Percentiles rank a stretch among this genome's conserved stretches.
Conservation (phyloP, 2,329 filamentous ascomycete genomes). For the Fusarium brevicatenulatum region DNA sequence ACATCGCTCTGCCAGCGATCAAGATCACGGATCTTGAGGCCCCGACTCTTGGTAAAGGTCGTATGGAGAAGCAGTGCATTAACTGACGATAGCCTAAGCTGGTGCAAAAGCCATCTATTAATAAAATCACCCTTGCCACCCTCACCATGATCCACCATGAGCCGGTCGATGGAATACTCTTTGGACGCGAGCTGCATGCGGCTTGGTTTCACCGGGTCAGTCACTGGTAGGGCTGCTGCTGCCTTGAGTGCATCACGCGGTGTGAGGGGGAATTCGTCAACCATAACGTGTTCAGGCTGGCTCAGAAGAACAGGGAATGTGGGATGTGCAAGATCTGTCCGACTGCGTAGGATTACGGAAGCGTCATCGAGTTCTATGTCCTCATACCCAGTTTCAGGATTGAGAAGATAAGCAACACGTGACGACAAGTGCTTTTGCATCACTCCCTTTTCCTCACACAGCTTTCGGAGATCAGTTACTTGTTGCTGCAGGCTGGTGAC, state of each 20-base stretch:
- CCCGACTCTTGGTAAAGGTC: conserved; percentile 43
- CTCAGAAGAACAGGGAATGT: conserved; percentile 59
- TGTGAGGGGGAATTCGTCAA: conserved; percentile 51
- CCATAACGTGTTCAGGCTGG: conserved; percentile 58
- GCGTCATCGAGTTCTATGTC: conserved; percentile 55
- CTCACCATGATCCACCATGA: conserved; percentile 51
- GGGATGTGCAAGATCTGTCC: conserved; percentile 50
- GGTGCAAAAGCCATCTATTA: conserved; percentile 63
- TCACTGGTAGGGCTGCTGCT: conserved; percentile 51
- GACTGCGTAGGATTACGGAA: conserved; percentile 35
- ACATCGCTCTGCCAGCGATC: conserved; percentile 53
- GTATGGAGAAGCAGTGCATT: conserved; percentile 57
- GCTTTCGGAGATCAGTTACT: conserved; percentile 49
- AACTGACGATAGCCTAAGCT: conserved; percentile 58
- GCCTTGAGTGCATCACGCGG: conserved; percentile 53
- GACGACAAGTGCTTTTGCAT: conserved; percentile 56
- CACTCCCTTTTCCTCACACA: conserved; percentile 55
- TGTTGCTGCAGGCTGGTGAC: conserved; percentile 49
- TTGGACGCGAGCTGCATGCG: conserved; percentile 57
- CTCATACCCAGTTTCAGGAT: conserved; percentile 51
- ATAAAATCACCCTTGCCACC: conserved; percentile 58
- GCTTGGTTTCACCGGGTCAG: conserved; percentile 48
- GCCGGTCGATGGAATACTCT: conserved; percentile 59
- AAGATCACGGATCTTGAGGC: conserved; percentile 48
- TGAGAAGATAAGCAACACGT: conserved; percentile 53